Conservation (phyloP, 2,329 filamentous ascomycete species). For the Aspergillus clavatus region DNA sequence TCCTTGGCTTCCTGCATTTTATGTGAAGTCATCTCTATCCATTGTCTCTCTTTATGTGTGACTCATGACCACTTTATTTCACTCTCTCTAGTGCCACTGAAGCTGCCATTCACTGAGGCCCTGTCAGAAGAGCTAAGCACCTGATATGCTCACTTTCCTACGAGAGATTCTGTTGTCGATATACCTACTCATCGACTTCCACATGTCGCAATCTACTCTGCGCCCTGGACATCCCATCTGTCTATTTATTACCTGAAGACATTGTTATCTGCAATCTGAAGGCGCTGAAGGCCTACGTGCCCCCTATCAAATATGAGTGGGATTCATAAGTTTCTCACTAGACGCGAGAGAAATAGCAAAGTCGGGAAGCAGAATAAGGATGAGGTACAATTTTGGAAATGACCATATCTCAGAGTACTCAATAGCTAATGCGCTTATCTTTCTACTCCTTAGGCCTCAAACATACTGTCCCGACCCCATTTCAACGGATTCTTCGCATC, state of each 20-base stretch:
- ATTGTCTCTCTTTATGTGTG: neutral
- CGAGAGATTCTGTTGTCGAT: constrained; percentile 8
- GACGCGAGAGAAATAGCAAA: constrained; percentile 33
- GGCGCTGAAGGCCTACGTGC: neutral
- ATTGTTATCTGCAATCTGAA: constrained; percentile 2
- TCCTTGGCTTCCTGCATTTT: neutral
- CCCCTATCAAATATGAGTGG: constrained; percentile 32
- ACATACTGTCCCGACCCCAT: constrained; percentile 22
- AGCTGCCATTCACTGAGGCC: neutral
- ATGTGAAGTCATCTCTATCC: neutral
- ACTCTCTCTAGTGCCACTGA: neutral
- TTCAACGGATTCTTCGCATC: constrained; percentile 32
- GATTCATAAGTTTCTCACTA: constrained; percentile 40
- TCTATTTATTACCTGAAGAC: neutral
- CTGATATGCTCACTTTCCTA: constrained; percentile 19
- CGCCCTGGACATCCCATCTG: constrained; percentile 4
- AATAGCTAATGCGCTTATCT: constrained; percentile 9
- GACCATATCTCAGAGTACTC: no score
- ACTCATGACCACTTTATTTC: neutral
- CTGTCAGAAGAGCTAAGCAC: constrained; percentile 17
- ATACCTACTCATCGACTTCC: constrained; percentile 10
- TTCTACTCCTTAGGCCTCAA: constrained; percentile 20
- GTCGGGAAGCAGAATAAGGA: constrained; percentile 29
- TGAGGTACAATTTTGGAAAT: constrained; percentile 21
- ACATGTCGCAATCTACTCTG: constrained; percentile 20